Percentiles rank a stretch among this genome's conserved stretches.
These are phyloP conservation scores for Spatholobus suberectus DNA, from an alignment of 306 rosid species.

Conservation along the genomic window DNA sequence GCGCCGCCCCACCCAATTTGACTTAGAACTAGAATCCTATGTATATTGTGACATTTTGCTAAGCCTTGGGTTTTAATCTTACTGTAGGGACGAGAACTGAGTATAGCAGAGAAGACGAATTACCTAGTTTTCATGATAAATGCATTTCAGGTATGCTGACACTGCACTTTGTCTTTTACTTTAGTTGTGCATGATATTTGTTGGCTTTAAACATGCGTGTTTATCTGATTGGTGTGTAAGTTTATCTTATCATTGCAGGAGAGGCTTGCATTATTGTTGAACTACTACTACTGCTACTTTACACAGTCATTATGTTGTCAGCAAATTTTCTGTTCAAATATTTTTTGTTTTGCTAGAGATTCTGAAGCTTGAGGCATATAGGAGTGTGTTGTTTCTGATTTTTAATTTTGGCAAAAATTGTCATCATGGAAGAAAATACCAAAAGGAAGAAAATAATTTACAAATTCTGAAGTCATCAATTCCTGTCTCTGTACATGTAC, in stretches of 20 bases:
- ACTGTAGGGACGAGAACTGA: constrained; percentile 85
- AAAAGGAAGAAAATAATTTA: not conserved
- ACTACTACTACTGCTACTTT: not conserved
- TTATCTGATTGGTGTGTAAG: not conserved
- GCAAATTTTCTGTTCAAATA: constrained; percentile 5
- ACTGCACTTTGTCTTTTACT: constrained; percentile 20
- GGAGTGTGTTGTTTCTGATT: not conserved
- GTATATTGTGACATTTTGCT: constrained; percentile 16
- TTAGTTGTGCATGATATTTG: not conserved
- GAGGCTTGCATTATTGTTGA: not conserved
- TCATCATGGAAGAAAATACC: not conserved
- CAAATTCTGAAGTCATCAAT: not conserved
- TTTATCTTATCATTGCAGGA: constrained; percentile 16
- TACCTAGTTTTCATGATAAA: constrained; percentile 96
- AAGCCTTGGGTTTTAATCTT: constrained; percentile 38
- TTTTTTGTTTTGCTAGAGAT: constrained; percentile 12
- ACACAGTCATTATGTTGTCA: not conserved
- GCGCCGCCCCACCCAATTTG: no score
- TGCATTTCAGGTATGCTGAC: constrained; percentile 82
- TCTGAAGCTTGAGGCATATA: constrained; percentile 3
- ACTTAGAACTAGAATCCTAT: not conserved
- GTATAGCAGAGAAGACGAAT: constrained; percentile 91
- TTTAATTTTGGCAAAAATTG: not conserved
- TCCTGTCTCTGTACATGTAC: constrained; percentile 12
- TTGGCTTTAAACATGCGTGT: constrained; percentile 6